Base-by-base conservation (phyloP, 768 basidiomycete species). In the Boletales sp. region DNA sequence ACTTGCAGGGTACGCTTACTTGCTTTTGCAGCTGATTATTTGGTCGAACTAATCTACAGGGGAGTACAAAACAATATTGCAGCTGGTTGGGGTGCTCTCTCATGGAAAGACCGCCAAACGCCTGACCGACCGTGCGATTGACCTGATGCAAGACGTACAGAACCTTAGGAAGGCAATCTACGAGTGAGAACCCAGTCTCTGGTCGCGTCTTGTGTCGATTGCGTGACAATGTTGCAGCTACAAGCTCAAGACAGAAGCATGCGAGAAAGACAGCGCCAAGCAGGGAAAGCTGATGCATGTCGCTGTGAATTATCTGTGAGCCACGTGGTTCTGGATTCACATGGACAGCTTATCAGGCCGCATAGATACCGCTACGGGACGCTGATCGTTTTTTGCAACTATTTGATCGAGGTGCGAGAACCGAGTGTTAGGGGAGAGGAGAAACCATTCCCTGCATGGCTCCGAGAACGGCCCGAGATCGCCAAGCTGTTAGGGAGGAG, bases 41-140 rank as follows among this genome's bases (percentile, higher is more conserved):
- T 43, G 8, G 15, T 40, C 39, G 34, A 50, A 10, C 24, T 37
- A 51, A 13, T 45, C 44, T 31, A n/a, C 53, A 94, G 94, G 94
- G 35, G 94, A 98, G 61, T 99, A 97, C 75, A 97, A 97, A 74
- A 90, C 86, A 4, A 97, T 98, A 54, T 72, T 99, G 37, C 93
- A 94, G 54, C 86, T 99, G 49, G 91, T 97, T 40, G 87, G 91
- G 5, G 87, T 97, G 11, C 78, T 97, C 29, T 88, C 90, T 8
- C 80, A 94, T 59, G 95, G 97, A 17, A 97, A 97, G 68, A 72
- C 84, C 10, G 95, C 97, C 11, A 99, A 99, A 69, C 81, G 84
- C 37, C 67, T 98, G 52, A 86, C 93, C 0, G 95, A 98, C 66
- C 74, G 82, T 19, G 92, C 88, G 2, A 84, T 97, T 57, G 94